Percentiles rank a stretch among this genome's conserved stretches.
phyloP scores from a whole-genome alignment of 257 asterid species.

The Schizonepeta tenuifolia region DNA sequence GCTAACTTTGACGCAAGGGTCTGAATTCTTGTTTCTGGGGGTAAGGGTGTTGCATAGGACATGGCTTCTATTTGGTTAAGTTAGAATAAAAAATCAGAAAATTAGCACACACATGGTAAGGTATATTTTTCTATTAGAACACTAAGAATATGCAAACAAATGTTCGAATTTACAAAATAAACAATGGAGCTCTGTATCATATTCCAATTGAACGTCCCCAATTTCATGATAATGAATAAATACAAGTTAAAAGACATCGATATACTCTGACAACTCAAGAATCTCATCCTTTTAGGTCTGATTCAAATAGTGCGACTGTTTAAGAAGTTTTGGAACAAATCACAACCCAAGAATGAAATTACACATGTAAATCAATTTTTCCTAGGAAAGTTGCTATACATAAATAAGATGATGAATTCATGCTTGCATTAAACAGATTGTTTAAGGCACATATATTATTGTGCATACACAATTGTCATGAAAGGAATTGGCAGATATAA shows the following conservation, averaged over 20 bases:
- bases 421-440: slow-evolving; percentile 8
- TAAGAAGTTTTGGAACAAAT: neutral
- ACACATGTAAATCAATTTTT: neutral
- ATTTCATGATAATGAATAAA: neutral
- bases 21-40: neutral
- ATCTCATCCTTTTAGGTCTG: neutral
- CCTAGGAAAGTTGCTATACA: neutral
- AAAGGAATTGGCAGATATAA: slow-evolving; percentile 3
- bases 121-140: neutral
- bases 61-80: neutral
- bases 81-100: neutral
- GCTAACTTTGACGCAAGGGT: neutral
- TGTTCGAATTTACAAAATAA: neutral
- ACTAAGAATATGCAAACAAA: neutral
- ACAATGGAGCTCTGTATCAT: neutral
- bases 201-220: neutral
- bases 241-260: neutral
- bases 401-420: neutral
- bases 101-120: neutral
- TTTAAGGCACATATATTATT: neutral
- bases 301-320: neutral
- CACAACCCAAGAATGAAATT: neutral
- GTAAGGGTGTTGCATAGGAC: neutral
- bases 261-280: neutral
- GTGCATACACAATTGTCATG: slow-evolving; percentile 2